Percentiles rank a stretch among this genome's conserved stretches.
These are phyloP conservation scores for Carex myosuroides DNA, from an alignment of 176 grass and related monocot genomes.

Conservation along the genomic window DNA sequence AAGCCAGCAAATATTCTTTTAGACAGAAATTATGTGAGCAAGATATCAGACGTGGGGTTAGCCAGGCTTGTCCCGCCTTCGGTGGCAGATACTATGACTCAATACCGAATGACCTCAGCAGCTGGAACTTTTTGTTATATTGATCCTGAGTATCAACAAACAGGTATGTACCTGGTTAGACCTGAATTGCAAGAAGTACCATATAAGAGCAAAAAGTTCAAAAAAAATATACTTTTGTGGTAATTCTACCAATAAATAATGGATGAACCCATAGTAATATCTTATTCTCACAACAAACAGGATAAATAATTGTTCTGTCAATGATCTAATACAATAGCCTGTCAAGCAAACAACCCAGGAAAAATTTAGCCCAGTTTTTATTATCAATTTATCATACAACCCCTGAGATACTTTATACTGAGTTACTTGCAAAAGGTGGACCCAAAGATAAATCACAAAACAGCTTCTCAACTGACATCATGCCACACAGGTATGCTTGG, in stretches of 20 bases:
- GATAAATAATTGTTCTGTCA: not conserved
- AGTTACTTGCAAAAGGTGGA: not conserved
- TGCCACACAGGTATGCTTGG: conserved; percentile 25
- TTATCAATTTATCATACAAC: not conserved
- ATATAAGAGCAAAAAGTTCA: not conserved
- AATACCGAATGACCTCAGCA: conserved; percentile 34
- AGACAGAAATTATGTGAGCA: conserved; percentile 36
- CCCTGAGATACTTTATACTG: not conserved
- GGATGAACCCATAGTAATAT: not conserved
- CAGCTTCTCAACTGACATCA: not conserved
- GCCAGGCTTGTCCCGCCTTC: conserved; percentile 33
- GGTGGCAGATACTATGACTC: conserved; percentile 27
- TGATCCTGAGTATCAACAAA: conserved; percentile 46
- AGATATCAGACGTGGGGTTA: conserved; percentile 45
- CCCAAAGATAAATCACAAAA: not conserved
- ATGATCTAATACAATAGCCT: not conserved
- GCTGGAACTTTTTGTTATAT: conserved; percentile 46
- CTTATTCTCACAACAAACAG: not conserved
- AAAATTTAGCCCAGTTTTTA: not conserved
- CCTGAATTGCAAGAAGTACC: not conserved
- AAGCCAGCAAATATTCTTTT: conserved; percentile 47
- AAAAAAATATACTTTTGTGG: not conserved
- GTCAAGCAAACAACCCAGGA: not conserved
- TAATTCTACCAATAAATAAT: not conserved
- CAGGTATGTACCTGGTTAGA: not conserved